Conservation (phyloP, 192 early-diverging fungal species). For the Polychytrium aggregatum region DNA sequence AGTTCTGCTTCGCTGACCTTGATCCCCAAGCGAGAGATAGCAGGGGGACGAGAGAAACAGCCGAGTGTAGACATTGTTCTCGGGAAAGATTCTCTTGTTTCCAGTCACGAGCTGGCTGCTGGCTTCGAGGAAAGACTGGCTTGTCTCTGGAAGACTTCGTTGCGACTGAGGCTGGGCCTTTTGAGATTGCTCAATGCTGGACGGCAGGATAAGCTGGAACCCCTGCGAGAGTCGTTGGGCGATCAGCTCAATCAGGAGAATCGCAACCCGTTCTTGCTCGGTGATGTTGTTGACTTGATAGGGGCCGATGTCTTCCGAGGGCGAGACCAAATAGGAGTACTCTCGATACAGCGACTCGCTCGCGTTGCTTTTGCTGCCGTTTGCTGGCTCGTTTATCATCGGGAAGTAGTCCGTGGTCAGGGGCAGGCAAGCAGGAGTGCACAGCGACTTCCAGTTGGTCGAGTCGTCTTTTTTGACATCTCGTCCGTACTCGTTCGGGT, state of each 20-base stretch:
- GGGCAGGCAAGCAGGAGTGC: constrained; percentile 87
- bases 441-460: constrained; percentile 80
- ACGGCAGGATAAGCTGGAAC: constrained; percentile 72
- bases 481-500: constrained; percentile 44
- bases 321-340: constrained; percentile 61
- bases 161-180: no score
- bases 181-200: no score
- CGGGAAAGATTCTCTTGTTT: no score
- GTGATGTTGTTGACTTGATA: constrained; percentile 9
- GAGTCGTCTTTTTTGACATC: constrained; percentile 41
- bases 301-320: constrained; percentile 16
- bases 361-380: no score
- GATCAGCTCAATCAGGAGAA: constrained; percentile 70
- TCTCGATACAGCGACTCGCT: constrained; percentile 69
- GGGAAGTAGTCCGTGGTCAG: constrained; percentile 81
- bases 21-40: no score
- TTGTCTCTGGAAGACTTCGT: no score
- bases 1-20: no score
- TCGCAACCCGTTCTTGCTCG: constrained; percentile 18
- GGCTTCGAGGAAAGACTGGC: no score
- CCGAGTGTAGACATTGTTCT: no score
- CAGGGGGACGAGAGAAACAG: no score
- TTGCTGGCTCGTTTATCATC: no score
- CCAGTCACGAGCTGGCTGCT: no score
- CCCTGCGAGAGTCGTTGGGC: constrained; percentile 85